Evolutionary conservation across 73 alveolate genomes (phyloP), one percentile per base, ranked within the genome.

Genomic region (Uronychia setigera): DNA sequence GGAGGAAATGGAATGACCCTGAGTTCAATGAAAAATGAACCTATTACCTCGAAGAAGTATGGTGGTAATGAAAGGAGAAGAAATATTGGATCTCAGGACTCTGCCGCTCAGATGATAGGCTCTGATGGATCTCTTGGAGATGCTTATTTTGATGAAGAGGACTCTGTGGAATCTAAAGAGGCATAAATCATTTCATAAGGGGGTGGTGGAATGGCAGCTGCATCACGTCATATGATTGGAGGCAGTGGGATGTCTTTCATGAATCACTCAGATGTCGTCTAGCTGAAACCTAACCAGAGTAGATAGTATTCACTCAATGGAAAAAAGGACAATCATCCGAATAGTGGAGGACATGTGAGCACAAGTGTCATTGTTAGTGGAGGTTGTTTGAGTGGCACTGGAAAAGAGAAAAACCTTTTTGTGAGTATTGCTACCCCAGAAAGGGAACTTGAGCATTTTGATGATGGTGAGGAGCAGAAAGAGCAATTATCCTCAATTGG

Each of bases 291-390:
- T n/a, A n/a, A n/a, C n/a, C n/a, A n/a, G n/a, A n/a, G n/a, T n/a
- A n/a, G n/a, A n/a, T n/a, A n/a, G n/a, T n/a, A n/a, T n/a, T n/a
- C n/a, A n/a, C n/a, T n/a, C n/a, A n/a, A n/a, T n/a, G n/a, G n/a
- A 5, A 19, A 46, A 46, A 19, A 46, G 67, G 67, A 46, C 67
- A 46, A 46, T 5, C 67, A 46, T 11, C 67, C 5, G 67, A 46
- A 46, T 46, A 46, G 67, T 46, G 67, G n/a, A 46, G 67, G 67
- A n/a, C n/a, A n/a, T n/a, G n/a, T n/a, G 67, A 46, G 67, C 67
- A 46, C 5, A 19, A 46, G 67, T 11, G 19, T 46, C 19, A 19
- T 5, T 5, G 67, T 46, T 19, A 46, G 67, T 19, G 19, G 67
- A 11, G 67, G 67, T 11, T 46, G 67, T 19, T 46, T 46, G 67